phyloP scores from a whole-genome alignment of 2,329 filamentous ascomycete species.

The Aspergillus uvarum region DNA sequence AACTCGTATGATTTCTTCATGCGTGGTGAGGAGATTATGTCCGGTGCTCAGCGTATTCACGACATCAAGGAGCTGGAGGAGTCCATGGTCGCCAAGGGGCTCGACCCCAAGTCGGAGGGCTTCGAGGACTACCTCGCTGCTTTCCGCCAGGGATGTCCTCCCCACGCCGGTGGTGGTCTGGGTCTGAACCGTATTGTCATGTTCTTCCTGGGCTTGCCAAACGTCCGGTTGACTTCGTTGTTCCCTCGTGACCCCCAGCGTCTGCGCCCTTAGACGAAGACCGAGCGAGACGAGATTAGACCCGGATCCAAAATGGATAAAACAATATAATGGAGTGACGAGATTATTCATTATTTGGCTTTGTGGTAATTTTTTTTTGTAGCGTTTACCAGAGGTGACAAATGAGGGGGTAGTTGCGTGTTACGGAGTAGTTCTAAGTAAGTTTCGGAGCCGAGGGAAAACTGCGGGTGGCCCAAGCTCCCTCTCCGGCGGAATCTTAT shows the following conservation, averaged over 20 bases:
- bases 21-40: constrained; percentile 69
- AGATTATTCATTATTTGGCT: constrained; percentile 8
- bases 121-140: constrained; percentile 64
- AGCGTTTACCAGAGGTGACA: not conserved
- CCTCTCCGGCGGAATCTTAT: constrained; percentile 14
- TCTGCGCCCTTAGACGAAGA: constrained; percentile 39
- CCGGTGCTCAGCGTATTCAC: constrained; percentile 66
- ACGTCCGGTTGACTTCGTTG: constrained; percentile 61
- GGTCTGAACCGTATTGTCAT: constrained; percentile 67
- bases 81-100: constrained; percentile 59
- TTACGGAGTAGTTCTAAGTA: not conserved
- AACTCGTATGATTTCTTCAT: constrained; percentile 72
- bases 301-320: constrained; percentile 7
- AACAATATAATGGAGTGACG: constrained; percentile 19
- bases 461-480: constrained; percentile 27
- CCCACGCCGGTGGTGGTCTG: constrained; percentile 65
- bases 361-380: not conserved
- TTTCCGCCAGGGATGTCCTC: constrained; percentile 64
- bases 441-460: not conserved
- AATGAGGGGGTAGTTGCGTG: too few species aligned
- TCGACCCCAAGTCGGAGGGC: constrained; percentile 59
- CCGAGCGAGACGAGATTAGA: not conserved
- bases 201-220: constrained; percentile 65
- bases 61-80: constrained; percentile 58
- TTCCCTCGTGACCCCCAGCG: constrained; percentile 65